Conservation (phyloP, 139 green algal genomes). For the Chlorella sorokiniana region DNA sequence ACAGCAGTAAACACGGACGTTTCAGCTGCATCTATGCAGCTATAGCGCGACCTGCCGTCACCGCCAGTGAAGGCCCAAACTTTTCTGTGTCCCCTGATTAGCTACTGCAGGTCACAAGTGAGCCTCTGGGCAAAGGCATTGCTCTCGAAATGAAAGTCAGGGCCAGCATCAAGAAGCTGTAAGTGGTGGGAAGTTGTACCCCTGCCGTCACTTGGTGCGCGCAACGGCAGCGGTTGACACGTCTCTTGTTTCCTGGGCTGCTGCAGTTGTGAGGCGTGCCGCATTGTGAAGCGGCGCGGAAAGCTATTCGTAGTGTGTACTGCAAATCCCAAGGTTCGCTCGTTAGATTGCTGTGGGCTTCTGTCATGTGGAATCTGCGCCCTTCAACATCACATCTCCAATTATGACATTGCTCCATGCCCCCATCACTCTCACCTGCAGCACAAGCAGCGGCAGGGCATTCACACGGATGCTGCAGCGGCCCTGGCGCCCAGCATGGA, state of each 20-base stretch:
- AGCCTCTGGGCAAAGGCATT: too few relatives aligned
- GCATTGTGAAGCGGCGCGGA: conserved; percentile 60
- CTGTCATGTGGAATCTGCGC: too few relatives aligned
- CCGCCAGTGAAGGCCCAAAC: too few relatives aligned
- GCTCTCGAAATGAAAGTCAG: conserved; percentile 75
- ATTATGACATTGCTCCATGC: neutral
- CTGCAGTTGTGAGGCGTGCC: conserved; percentile 46
- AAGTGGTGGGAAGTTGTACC: too few relatives aligned
- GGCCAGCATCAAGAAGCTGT: conserved; percentile 61
- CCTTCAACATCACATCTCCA: too few relatives aligned
- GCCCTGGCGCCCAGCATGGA: neutral
- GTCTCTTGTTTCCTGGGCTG: neutral
- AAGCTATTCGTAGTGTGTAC: conserved; percentile 69
- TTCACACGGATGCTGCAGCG: conserved; percentile 34
- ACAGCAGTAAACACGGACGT: too few relatives aligned
- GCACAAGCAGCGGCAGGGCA: conserved; percentile 63
- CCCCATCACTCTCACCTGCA: conserved; percentile 7
- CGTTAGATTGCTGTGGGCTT: neutral
- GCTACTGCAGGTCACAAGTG: too few relatives aligned
- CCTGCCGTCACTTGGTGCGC: too few relatives aligned
- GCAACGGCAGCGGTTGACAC: neutral
- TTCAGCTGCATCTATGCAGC: too few relatives aligned
- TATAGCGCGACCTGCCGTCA: too few relatives aligned
- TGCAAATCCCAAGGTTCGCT: conserved; percentile 55
- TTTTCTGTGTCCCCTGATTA: too few relatives aligned